Evolutionary conservation across 495 filamentous ascomycete genomes (phyloP), one percentile per base, ranked within the genome.

Genomic region (Thermochaetoides thermophila): DNA sequence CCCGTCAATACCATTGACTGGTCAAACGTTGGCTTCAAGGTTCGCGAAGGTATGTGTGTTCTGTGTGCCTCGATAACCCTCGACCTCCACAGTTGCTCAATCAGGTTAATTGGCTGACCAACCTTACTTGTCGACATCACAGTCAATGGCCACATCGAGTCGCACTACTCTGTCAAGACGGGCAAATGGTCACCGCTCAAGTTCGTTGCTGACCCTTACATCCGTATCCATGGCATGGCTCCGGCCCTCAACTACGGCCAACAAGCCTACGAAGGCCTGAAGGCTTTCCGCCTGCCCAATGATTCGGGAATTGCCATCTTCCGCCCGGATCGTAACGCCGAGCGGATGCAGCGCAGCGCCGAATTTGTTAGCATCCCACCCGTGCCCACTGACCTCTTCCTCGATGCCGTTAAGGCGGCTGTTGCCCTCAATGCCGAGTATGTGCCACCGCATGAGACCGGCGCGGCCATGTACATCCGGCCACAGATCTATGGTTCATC

Each of bases 221-320:
- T 94, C 37, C 67, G 69, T 33, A 71, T 94, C 45, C 86, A 93
- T 57, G 85, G 84, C 39, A 83, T 94, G 76, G 73, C 82, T 0
- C 86, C 85, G 0, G 86, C 68, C 21, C 69, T 94, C 27, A 94
- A 94, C 65, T 94, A 94, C 51, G 85, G 79, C 26, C 81, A 89
- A 44, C 85, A 94, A 61, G 85, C 82, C 29, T 94, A 86, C 66
- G 85, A 94, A 46, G 85, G 85, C 7, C 68, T 93, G 35, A 95
- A 93, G 55, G 83, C 85, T 32, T 91, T 92, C 68, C 82, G 86
- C 22, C 66, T 68, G 21, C 73, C 78, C 18, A 60, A 64, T 22
- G 53, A 69, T 42, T 46, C 60, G 34, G 46, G 57, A 19, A 81
- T 93, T 51, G 65, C 71, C 40, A 66, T 92, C 43, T 93, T 93